Evolutionary conservation across 495 filamentous ascomycete genomes (phyloP).

Genomic region (Aspergillus nidulans): DNA sequence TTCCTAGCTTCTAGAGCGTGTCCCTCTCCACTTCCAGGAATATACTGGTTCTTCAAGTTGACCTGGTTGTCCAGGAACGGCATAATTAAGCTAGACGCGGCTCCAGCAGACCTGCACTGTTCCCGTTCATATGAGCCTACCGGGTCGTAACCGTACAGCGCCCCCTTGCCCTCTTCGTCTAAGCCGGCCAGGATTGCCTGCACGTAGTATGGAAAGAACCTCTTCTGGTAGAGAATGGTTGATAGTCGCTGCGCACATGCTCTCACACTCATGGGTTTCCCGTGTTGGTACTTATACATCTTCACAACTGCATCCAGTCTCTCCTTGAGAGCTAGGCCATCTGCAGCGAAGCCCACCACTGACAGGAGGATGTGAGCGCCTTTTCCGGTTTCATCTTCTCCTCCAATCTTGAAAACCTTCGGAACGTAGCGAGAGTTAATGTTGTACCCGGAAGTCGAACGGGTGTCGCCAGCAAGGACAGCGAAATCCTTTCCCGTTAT

Average conservation of each 20-base stretch:
- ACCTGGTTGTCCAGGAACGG: slow-evolving; percentile 99
- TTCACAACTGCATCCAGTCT: slow-evolving; percentile 86
- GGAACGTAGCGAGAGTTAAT: slow-evolving; percentile 94
- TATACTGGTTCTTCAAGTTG: slow-evolving; percentile 98
- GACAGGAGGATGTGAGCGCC: slow-evolving; percentile 82
- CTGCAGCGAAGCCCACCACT: slow-evolving; percentile 92
- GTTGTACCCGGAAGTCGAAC: slow-evolving; percentile 91
- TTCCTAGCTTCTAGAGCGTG: slow-evolving; percentile 65
- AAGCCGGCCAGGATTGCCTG: slow-evolving; percentile 88
- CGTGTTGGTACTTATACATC: slow-evolving; percentile 95
- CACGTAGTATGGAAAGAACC: slow-evolving; percentile 98
- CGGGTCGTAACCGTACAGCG: slow-evolving; percentile 94
- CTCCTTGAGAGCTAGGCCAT: slow-evolving; percentile 86
- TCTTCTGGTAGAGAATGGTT: slow-evolving; percentile 92
- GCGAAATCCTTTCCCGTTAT: slow-evolving; percentile 91
- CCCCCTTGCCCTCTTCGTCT: slow-evolving; percentile 91
- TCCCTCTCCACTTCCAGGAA: slow-evolving; percentile 80
- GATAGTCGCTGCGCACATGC: slow-evolving; percentile 90
- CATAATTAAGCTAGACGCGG: slow-evolving; percentile 96
- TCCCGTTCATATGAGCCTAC: slow-evolving; percentile 96
- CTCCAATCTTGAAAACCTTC: slow-evolving; percentile 95
- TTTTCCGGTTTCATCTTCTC: slow-evolving; percentile 75
- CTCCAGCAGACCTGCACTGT: slow-evolving; percentile 89
- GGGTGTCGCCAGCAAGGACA: slow-evolving; percentile 94
- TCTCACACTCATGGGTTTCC: slow-evolving; percentile 85